Evolutionary conservation across 805 yeast species (phyloP).

Genomic region (Lipomyces kockii): DNA sequence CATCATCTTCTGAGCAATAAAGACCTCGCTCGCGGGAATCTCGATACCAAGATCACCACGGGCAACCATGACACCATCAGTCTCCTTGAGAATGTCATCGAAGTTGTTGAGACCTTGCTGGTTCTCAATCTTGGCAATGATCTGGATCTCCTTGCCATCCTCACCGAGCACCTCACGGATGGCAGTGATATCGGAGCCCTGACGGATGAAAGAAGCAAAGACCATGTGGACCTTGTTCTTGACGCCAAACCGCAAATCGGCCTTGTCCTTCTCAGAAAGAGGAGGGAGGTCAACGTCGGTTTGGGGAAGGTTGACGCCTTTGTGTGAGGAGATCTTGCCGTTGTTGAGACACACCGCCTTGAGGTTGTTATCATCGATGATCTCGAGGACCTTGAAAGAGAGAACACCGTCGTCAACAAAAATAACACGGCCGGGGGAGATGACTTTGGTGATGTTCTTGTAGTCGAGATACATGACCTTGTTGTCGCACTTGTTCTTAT

Average conservation of each 20-base stretch:
- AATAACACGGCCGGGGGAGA: slow-evolving; percentile 83
- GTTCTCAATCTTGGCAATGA: slow-evolving; percentile 96
- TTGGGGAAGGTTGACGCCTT: slow-evolving; percentile 99
- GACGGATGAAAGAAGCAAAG: slow-evolving; percentile 97
- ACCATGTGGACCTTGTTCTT: slow-evolving; percentile 97
- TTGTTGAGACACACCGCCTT: slow-evolving; percentile 89
- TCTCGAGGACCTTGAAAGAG: slow-evolving; percentile 88
- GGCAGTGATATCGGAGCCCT: slow-evolving; percentile 84
- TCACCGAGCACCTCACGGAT: slow-evolving; percentile 96
- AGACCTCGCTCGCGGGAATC: slow-evolving; percentile 98
- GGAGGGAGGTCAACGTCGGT: slow-evolving; percentile 99
- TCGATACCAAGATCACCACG: slow-evolving; percentile 99
- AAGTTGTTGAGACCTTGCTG: slow-evolving; percentile 99
- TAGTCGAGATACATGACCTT: slow-evolving; percentile 88
- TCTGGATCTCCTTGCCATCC: slow-evolving; percentile 94
- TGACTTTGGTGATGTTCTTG: slow-evolving; percentile 94
- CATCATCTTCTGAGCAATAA: slow-evolving; percentile 97
- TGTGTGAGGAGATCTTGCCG: slow-evolving; percentile 95
- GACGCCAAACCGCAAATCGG: slow-evolving; percentile 92
- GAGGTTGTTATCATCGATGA: slow-evolving; percentile 77
- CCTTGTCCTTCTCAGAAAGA: slow-evolving; percentile 92
- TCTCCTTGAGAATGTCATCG: slow-evolving; percentile 89
- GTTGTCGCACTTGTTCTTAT: slow-evolving; percentile 73
- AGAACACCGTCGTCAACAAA: slow-evolving; percentile 98
- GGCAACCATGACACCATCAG: slow-evolving; percentile 99